Evolutionary conservation across 2,329 filamentous ascomycete genomes (phyloP), one percentile per base, ranked within the genome.

Genomic region (Ascochyta rabiei): DNA sequence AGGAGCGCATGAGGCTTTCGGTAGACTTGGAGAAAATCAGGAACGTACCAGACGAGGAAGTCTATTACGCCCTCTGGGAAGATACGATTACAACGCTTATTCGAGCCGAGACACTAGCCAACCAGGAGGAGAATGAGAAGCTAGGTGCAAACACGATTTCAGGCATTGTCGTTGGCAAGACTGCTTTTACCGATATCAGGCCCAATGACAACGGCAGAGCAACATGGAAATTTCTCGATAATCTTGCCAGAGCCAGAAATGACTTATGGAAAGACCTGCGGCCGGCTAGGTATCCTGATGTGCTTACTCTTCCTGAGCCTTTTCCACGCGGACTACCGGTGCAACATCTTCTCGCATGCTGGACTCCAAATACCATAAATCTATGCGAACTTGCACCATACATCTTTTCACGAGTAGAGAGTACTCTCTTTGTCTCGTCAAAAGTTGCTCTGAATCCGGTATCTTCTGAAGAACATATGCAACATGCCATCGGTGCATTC

Each of bases 311-410:
- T 1, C 69, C 68, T 0, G 51, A 59, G 6, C 59, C 64, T 6
- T 74, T 71, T 21, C 71, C 73, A 2, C 66, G 62, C 24, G 75
- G 75, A 3, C 60, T 77, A 24, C 64, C 74, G 1, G 50, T 75
- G 13, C 71, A 77, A 33, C 53, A 61, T 42, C 59, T 77, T n/a
- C 63, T 58, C 3, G 31, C 57, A 3, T 57, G 60, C 3, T 68
- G 62, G 41, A 12, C 43, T 7, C 39, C 67, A 2, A 39, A 46
- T 12, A 38, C 34, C 2, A 19, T 37, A 13, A n/a, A 55, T 35
- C 37, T 66, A 1, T 54, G 66, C 4, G 34, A 19, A 2, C 16
- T 55, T 16, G 57, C 62, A 3, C 70, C 72, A 9, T 75, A 72
- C 31, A 43, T 74, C 4, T 59, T 62, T 23, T 56, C 57, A 6